Base-by-base conservation (phyloP, 192 early-diverging fungal genomes). In the Globomyces pollinis-pini region DNA sequence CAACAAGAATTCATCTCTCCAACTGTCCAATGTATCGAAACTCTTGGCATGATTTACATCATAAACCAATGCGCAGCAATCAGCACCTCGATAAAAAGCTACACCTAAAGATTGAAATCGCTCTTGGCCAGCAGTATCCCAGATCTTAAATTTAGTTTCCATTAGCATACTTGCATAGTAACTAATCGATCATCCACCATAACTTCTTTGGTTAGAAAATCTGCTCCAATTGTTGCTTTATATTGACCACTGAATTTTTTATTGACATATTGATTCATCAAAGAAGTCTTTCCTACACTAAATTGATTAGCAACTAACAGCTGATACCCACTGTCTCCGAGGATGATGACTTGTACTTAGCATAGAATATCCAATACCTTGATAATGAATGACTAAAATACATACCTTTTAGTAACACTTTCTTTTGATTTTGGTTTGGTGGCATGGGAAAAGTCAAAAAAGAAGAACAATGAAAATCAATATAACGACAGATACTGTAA, bases 201-300 rank as follows among this genome's bases (percentile, higher is more conserved):
- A 18, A 99, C 87, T 68, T 97, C 93, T 68, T 99, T 99, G 61
- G 93, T 96, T 73, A 99, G 81, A 62, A 99, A 99, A 73, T 99
- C 96, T 15, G 96, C 94, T 24, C 96, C 96, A 59, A 99, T 97
- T 33, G 96, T 99, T 18, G 96, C 96, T 70, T 97, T 97, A 79
- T 99, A 99, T 73, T 95, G 92, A 65, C 83, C 90, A 69, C 79
- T 89, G 76, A 99, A 99, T 67, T 89, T 92, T 50, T 90, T 88
- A 71, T 94, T 93, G 21, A 99, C 92, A 81, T 93, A 99, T 73
- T 96, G 96, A 81, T 99, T 97, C 94, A 99, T 99, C 66, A 99
- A 77, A 29, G 93, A 96, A 26, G 96, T 97, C 67, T 96, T 98
- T 45, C 94, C 92, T 32, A 96, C 94, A 64, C 50, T 52, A 16